Percentiles rank a stretch among this genome's conserved stretches.
Conservation (phyloP, 2,329 filamentous ascomycete species). For the Acarospora socialis region DNA sequence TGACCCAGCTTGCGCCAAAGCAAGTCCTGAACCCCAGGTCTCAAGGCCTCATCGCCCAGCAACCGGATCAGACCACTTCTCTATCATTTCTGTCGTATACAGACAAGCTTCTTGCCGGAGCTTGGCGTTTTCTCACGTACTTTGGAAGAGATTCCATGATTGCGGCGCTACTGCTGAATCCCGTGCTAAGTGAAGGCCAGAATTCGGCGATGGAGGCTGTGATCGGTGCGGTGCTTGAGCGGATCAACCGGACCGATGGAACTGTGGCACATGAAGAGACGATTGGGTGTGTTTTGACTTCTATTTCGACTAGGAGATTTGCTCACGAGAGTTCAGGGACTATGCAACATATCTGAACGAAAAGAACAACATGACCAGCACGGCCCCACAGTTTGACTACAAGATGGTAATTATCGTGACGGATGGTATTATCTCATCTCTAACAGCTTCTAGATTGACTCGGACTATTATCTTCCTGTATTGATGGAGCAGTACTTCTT, state of each 20-base stretch:
- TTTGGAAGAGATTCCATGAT: slow-evolving; percentile 55
- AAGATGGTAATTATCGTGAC: slow-evolving; percentile 32
- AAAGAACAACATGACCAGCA: slow-evolving; percentile 38
- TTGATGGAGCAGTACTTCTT: slow-evolving; percentile 46
- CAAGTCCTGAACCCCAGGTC: slow-evolving; percentile 38
- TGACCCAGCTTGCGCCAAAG: slow-evolving; percentile 36
- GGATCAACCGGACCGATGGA: slow-evolving; percentile 45
- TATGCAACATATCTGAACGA: slow-evolving; percentile 48
- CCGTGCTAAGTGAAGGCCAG: slow-evolving; percentile 41
- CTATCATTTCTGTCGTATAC: slow-evolving; percentile 51
- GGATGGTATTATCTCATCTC: slow-evolving; percentile 14
- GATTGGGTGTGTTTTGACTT: slow-evolving; percentile 34
- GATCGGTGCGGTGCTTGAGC: slow-evolving; percentile 45
- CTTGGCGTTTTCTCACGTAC: slow-evolving; percentile 53
- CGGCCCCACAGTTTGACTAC: slow-evolving; percentile 41
- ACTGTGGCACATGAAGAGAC: slow-evolving; percentile 51
- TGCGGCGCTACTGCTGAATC: slow-evolving; percentile 41
- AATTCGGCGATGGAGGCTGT: slow-evolving; percentile 46
- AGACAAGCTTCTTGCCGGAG: slow-evolving; percentile 48
- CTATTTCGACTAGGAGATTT: slow-evolving; percentile 4
- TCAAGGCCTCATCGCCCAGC: slow-evolving; percentile 30
- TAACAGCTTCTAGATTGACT: slow-evolving; percentile 34
- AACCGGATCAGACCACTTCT: slow-evolving; percentile 35
- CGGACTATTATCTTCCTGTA: slow-evolving; percentile 46
- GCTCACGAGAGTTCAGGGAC: too few species aligned